Percentiles rank a stretch among this genome's conserved stretches.
Evolutionary conservation across 2,329 filamentous ascomycete genomes (phyloP).

Genomic region (Hypoxylon sp.): DNA sequence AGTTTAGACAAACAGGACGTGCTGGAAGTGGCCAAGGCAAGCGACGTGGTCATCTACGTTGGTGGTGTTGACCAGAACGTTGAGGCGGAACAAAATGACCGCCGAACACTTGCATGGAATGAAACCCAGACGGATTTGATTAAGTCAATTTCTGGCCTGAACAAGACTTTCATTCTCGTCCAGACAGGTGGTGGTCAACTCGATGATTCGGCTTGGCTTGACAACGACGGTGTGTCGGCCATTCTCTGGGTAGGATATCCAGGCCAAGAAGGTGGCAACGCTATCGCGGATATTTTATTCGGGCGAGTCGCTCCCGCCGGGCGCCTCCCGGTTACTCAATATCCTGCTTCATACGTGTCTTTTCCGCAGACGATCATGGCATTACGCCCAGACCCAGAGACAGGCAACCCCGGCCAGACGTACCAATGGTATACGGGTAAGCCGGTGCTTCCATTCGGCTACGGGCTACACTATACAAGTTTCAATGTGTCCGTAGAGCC

Average conservation of each 20-base stretch:
- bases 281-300: not conserved
- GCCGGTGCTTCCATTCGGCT: conserved; percentile 10
- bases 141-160: not conserved
- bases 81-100: conserved; percentile 14
- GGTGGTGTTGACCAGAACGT: conserved; percentile 12
- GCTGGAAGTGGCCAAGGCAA: conserved; percentile 4
- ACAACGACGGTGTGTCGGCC: conserved; percentile 5
- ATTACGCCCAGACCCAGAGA: conserved; percentile 4
- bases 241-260: conserved; percentile 21
- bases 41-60: conserved; percentile 12
- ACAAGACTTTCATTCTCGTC: conserved; percentile 14
- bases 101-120: conserved; percentile 11
- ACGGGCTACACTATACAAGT: conserved; percentile 12
- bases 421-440: conserved; percentile 20
- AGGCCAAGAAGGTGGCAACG: conserved; percentile 16
- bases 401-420: conserved; percentile 13
- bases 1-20: not conserved
- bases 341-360: conserved; percentile 15
- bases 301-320: conserved; percentile 15
- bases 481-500: conserved; percentile 2
- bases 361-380: conserved; percentile 14
- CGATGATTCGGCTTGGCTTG: conserved; percentile 11
- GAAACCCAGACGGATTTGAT: conserved; percentile 7
- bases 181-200: conserved; percentile 9
- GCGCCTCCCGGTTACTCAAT: conserved; percentile 16